Conservation (phyloP, 371 early-diverging fungal genomes). For the Actinomortierella wolfii region DNA sequence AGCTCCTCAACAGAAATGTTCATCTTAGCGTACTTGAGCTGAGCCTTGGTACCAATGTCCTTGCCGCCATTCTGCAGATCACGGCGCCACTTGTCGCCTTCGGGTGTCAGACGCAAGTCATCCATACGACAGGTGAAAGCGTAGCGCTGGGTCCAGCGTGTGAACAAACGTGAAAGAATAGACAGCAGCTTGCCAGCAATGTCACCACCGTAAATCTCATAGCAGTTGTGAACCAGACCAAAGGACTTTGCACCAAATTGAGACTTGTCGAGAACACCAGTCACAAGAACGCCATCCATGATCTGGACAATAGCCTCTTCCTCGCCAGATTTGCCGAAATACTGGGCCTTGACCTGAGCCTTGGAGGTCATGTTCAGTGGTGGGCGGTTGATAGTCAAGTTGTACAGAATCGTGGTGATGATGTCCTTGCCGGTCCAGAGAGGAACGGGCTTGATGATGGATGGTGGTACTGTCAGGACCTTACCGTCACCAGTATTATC, state of each 20-base stretch:
- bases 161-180: slow-evolving; percentile 93
- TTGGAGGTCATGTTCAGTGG: slow-evolving; percentile 90
- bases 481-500: slow-evolving; percentile 74
- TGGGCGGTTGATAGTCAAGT: slow-evolving; percentile 79
- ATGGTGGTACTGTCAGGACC: slow-evolving; percentile 82
- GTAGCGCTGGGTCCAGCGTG: slow-evolving; percentile 87
- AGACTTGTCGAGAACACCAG: slow-evolving; percentile 97
- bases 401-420: slow-evolving; percentile 85
- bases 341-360: slow-evolving; percentile 84
- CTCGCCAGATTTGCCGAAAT: slow-evolving; percentile 80
- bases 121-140: slow-evolving; percentile 99
- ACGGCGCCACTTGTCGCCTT: slow-evolving; percentile 82
- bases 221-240: slow-evolving; percentile 96
- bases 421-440: slow-evolving; percentile 99
- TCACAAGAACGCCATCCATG: slow-evolving; percentile 86
- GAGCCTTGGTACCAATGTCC: slow-evolving; percentile 70
- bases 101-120: slow-evolving; percentile 90
- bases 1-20: slow-evolving; percentile 30
- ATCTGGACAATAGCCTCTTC: slow-evolving; percentile 88
- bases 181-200: slow-evolving; percentile 94
- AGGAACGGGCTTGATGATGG: slow-evolving; percentile 85
- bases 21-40: slow-evolving; percentile 75
- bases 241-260: slow-evolving; percentile 96
- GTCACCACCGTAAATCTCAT: slow-evolving; percentile 95
- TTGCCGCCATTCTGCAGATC: slow-evolving; percentile 63